phyloP scores from a whole-genome alignment of 2,329 filamentous ascomycete species.

The Cladophialophora yegresii region DNA sequence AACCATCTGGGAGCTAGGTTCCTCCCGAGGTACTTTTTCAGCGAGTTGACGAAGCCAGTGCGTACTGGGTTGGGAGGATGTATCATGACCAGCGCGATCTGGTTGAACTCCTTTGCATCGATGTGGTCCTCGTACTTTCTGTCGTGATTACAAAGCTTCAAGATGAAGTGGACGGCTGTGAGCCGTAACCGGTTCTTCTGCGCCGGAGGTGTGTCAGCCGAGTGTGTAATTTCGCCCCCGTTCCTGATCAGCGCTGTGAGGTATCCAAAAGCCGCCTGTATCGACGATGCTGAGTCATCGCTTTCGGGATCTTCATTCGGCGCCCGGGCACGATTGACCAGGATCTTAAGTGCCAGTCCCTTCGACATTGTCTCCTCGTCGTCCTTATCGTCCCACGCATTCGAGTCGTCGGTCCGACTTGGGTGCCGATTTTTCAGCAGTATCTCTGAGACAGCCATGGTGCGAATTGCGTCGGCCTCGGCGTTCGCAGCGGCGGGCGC shows the following conservation, averaged over 20 bases:
- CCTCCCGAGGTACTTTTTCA: conserved; percentile 86
- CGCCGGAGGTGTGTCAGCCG: conserved; percentile 70
- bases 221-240: conserved; percentile 78
- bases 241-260: conserved; percentile 73
- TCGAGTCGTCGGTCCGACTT: conserved; percentile 55
- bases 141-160: conserved; percentile 81
- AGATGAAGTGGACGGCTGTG: conserved; percentile 72
- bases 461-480: conserved; percentile 72
- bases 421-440: conserved; percentile 64
- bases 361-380: conserved; percentile 85
- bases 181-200: conserved; percentile 82
- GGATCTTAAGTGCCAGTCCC: conserved; percentile 75
- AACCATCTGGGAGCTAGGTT: conserved; percentile 78
- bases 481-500: conserved; percentile 72
- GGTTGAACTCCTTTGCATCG: conserved; percentile 73
- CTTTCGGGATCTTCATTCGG: conserved; percentile 54
- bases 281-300: conserved; percentile 51
- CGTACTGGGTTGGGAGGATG: conserved; percentile 74
- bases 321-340: conserved; percentile 81
- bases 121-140: conserved; percentile 73
- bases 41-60: conserved; percentile 73
- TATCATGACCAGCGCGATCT: conserved; percentile 77
- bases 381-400: conserved; percentile 67
- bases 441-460: conserved; percentile 73
- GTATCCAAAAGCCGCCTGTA: conserved; percentile 72